Base-by-base conservation (phyloP, 169 alveolate genomes). In the Eimeria necatrix region DNA sequence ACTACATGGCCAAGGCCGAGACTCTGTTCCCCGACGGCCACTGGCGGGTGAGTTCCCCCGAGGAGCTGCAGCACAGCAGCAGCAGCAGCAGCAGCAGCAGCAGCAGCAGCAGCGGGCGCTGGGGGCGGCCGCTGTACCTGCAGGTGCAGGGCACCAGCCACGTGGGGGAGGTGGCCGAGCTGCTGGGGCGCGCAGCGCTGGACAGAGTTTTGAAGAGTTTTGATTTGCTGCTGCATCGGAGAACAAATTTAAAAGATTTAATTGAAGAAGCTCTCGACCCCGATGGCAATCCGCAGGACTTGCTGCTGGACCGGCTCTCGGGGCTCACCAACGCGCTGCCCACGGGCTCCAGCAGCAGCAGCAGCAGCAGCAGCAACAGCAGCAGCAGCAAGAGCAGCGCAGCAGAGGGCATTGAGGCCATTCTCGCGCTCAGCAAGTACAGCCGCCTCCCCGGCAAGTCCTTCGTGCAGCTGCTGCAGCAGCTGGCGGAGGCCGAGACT, bases 11-110 rank as follows among this genome's bases (percentile, higher is more conserved):
- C 4, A 24, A 59, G 16, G 91, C 60, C 14, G 41, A 61, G n/a
- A 60, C 48, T 10, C 32, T 84, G 48, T 4, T 18, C 18, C 56
- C 91, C 32, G 53, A 84, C 59, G 91, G 91, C 61, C 91, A 84
- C 91, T 84, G 91, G 91, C 4, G 20, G 7, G 41, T 32, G 41
- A 32, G 41, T 2, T 6, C 4, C 8, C 61, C 32, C 24, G 46
- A 10, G 51, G 85, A 32, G 41, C 41, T 32, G 41, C 41, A 32
- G 41, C 41, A 32, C 41, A 32, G 41, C 41, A 32, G 41, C 41
- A 32, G 41, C 41, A 32, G 41, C 41, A 32, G 41, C 41, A 32
- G 41, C 41, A 32, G 41, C 41, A 32, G 41, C 41, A 32, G 41
- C 41, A 32, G 41, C 14, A 2, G 10, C 16, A 4, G 5, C 7